phyloP scores from a whole-genome alignment of 352 stramenopile species.

The Phytopythium delawarense region DNA sequence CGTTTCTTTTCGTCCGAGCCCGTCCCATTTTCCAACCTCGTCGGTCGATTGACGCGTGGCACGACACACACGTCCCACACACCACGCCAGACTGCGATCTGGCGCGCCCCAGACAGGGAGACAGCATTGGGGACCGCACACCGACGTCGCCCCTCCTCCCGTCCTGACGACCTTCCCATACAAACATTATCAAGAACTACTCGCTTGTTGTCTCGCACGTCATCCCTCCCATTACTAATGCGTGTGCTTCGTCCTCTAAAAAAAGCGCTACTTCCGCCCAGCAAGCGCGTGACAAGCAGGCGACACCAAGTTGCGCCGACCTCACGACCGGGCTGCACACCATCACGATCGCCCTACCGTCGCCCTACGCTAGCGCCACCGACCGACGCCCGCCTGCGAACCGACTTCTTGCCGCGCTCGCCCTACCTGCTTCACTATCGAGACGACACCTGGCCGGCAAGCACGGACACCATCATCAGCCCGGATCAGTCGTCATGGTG shows the following conservation, averaged over 20 bases:
- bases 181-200: not conserved
- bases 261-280: not conserved
- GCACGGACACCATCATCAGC: too few relatives aligned
- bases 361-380: not conserved
- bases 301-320: not conserved
- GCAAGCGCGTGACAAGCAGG: not conserved
- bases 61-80: not conserved
- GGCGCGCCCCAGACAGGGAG: not conserved
- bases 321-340: too few relatives aligned
- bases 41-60: not conserved
- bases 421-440: not conserved
- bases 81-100: not conserved
- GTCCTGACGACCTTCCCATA: not conserved
- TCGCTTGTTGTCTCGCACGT: not conserved
- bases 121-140: not conserved
- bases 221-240: constrained; percentile 3
- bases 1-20: constrained; percentile 1
- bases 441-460: not conserved
- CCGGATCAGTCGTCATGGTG: constrained; percentile 35
- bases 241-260: not conserved
- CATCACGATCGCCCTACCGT: too few relatives aligned
- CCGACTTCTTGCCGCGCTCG: not conserved
- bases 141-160: not conserved
- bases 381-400: not conserved
- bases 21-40: not conserved